Percentiles rank a stretch among this genome's conserved stretches.
Conservation (phyloP, 179 eudicot genomes). For the Spinacia oleracea region DNA sequence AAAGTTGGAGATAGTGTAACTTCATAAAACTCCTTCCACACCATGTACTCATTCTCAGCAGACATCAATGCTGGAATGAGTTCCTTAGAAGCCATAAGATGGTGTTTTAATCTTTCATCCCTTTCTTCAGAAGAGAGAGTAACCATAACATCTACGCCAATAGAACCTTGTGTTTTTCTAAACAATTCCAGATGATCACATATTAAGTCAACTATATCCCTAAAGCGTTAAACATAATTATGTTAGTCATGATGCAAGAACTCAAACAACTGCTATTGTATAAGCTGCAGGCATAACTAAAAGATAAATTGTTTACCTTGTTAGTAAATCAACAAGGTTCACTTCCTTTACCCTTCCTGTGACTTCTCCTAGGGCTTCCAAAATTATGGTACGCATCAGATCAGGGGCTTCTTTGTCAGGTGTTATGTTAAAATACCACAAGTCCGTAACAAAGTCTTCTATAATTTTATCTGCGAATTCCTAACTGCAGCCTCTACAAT, state of each 20-base stretch:
- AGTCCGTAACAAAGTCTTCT: constrained; percentile 80
- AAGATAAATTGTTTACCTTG: constrained; percentile 51
- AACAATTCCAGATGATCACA: constrained; percentile 88
- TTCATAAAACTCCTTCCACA: constrained; percentile 47
- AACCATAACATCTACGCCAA: constrained; percentile 92
- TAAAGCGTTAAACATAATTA: constrained; percentile 39
- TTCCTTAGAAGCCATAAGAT: constrained; percentile 80
- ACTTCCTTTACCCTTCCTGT: constrained; percentile 80
- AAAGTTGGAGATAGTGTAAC: constrained; percentile 7
- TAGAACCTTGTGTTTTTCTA: constrained; percentile 84
- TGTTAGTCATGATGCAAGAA: constrained; percentile 18
- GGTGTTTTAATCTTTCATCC: constrained; percentile 89
- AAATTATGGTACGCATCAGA: constrained; percentile 61
- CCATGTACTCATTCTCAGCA: constrained; percentile 97
- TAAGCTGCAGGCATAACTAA: not conserved
- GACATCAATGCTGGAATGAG: constrained; percentile 97
- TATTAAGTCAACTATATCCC: constrained; percentile 86
- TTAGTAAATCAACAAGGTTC: constrained; percentile 89
- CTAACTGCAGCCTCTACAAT: constrained; percentile 77
- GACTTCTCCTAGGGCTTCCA: constrained; percentile 96
- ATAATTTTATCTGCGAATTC: constrained; percentile 72
- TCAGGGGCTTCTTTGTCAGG: constrained; percentile 94
- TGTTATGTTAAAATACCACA: constrained; percentile 92
- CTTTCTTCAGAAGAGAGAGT: constrained; percentile 94
- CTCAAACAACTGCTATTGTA: not conserved